phyloP scores from a whole-genome alignment of 495 filamentous ascomycete species.

The Lasiosphaeria hispida region DNA sequence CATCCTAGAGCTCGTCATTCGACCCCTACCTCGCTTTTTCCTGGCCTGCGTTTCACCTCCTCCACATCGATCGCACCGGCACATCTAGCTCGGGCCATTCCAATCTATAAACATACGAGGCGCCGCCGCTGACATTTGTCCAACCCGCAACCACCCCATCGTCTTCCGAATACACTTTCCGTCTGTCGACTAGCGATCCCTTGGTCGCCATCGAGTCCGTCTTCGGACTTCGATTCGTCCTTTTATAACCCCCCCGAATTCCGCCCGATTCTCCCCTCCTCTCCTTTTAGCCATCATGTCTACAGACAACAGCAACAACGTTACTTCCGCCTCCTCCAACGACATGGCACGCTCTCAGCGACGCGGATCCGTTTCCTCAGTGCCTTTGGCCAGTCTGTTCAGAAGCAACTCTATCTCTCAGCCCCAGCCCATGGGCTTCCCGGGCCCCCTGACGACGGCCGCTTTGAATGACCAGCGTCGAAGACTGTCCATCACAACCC shows the following conservation, averaged over 20 bases:
- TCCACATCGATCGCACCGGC: conserved; percentile 12
- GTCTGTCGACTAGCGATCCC: conserved; percentile 4
- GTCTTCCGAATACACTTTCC: conserved; percentile 9
- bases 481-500: conserved; percentile 81
- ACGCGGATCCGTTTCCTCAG: conserved; percentile 54
- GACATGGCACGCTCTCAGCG: conserved; percentile 42
- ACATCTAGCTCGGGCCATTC: conserved; percentile 26
- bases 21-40: conserved; percentile 15
- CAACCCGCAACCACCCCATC: background rate
- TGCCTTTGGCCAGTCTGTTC: conserved; percentile 56
- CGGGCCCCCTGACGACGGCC: conserved; percentile 64
- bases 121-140: background rate
- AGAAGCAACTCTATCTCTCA: conserved; percentile 46
- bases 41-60: conserved; percentile 28
- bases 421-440: conserved; percentile 43
- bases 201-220: conserved; percentile 13
- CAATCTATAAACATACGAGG: conserved; percentile 31
- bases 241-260: background rate
- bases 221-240: conserved; percentile 1
- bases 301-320: conserved; percentile 34
- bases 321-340: conserved; percentile 25
- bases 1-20: conserved; percentile 23
- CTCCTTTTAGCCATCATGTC: conserved; percentile 35
- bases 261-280: background rate
- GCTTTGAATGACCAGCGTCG: conserved; percentile 72